These are phyloP conservation scores for Marasmius fiardii DNA, from an alignment of 1,284 basidiomycete species.

Conservation along the genomic window DNA sequence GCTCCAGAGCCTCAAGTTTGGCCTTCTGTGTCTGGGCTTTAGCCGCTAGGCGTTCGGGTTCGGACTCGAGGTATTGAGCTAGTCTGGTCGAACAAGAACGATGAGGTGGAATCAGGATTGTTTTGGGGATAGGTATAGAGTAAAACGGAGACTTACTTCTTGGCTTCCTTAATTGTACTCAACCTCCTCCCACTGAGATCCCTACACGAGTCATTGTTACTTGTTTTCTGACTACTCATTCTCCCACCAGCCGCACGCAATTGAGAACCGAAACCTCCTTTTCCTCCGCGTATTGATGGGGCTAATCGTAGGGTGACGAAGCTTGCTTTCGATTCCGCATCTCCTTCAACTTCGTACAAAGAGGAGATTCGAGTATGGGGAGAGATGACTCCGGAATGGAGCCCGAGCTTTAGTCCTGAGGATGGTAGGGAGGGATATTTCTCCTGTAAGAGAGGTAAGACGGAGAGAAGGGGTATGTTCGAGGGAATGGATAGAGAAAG, in stretches of 20 bases:
- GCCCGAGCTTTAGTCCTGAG: conserved; percentile 48
- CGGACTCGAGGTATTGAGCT: conserved; percentile 85
- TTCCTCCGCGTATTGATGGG: conserved; percentile 81
- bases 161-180: conserved; percentile 94
- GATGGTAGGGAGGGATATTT: conserved; percentile 58
- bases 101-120: conserved; percentile 14
- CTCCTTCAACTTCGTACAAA: conserved; percentile 34
- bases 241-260: conserved; percentile 94
- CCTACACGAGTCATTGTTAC: conserved; percentile 93
- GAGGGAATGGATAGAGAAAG: conserved; percentile 59
- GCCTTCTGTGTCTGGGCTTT: conserved; percentile 78
- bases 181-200: conserved; percentile 89
- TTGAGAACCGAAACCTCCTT: conserved; percentile 97
- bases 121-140: not conserved
- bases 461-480: conserved; percentile 43
- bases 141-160: conserved; percentile 63
- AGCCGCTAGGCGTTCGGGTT: conserved; percentile 79
- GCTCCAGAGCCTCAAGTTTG: conserved; percentile 84
- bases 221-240: conserved; percentile 95
- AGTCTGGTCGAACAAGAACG: conserved; percentile 66
- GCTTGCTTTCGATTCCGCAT: conserved; percentile 19
- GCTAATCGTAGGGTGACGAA: conserved; percentile 64
- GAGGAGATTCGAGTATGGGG: conserved; percentile 41
- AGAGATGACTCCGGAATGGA: conserved; percentile 45
- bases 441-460: conserved; percentile 50